phyloP scores from a whole-genome alignment of 208 protist species.

The Leishmania martiniquensis region DNA sequence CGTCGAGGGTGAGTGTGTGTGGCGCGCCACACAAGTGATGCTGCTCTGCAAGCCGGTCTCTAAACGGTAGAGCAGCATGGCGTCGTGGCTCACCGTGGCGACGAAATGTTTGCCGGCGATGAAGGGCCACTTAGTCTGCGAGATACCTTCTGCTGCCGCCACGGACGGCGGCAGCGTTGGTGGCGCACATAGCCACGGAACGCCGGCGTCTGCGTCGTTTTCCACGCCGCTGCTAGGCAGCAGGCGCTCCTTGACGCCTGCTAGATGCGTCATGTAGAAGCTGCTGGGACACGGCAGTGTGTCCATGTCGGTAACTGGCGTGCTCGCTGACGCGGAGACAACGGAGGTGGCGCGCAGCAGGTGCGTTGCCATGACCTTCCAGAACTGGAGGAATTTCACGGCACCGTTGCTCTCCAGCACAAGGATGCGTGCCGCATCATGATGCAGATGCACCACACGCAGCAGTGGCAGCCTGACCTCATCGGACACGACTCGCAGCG shows the following conservation, averaged over 20 bases:
- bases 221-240: neutral
- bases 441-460: conserved; percentile 36
- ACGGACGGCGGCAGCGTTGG: conserved; percentile 14
- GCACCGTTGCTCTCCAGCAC: conserved; percentile 45
- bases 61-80: conserved; percentile 45
- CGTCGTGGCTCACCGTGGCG: conserved; percentile 49
- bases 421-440: conserved; percentile 41
- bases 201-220: conserved; percentile 2
- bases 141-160: conserved; percentile 17
- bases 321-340: conserved; percentile 10
- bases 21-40: conserved; percentile 29
- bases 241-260: conserved; percentile 14
- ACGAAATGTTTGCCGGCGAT: conserved; percentile 46
- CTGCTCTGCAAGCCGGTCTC: conserved; percentile 38
- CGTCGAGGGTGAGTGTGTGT: conserved; percentile 36
- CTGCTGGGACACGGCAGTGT: conserved; percentile 31
- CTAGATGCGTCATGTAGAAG: conserved; percentile 25
- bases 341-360: conserved; percentile 50
- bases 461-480: conserved; percentile 54
- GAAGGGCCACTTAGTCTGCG: conserved; percentile 18
- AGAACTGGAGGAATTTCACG: conserved; percentile 54
- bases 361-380: conserved; percentile 47
- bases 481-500: conserved; percentile 51
- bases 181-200: conserved; percentile 21
- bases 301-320: conserved; percentile 47